Percentiles rank a stretch among this genome's conserved stretches.
Conservation (phyloP, 352 stramenopile genomes). For the Phytophthora citrophthora region DNA sequence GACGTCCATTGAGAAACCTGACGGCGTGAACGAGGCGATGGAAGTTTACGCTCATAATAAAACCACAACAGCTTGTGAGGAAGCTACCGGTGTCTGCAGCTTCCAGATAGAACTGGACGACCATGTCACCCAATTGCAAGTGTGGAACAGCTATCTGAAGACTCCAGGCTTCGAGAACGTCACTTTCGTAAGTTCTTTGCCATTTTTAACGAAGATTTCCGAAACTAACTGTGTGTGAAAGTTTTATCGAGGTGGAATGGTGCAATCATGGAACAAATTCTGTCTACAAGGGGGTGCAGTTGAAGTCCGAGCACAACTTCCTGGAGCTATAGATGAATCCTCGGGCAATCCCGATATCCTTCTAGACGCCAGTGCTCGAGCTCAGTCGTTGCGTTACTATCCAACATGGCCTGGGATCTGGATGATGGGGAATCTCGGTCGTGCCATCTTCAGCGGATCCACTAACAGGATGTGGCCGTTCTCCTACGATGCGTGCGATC, state of each 20-base stretch:
- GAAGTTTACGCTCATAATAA: slow-evolving; percentile 93
- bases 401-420: slow-evolving; percentile 93
- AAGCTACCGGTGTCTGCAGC: slow-evolving; percentile 26
- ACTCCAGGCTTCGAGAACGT: slow-evolving; percentile 44
- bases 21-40: slow-evolving; percentile 89
- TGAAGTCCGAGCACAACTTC: slow-evolving; percentile 82
- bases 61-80: slow-evolving; percentile 51
- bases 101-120: slow-evolving; percentile 54
- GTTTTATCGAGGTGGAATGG: slow-evolving; percentile 82
- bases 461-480: slow-evolving; percentile 95
- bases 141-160: slow-evolving; percentile 56
- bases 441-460: slow-evolving; percentile 91
- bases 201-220: no score
- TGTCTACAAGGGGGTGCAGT: slow-evolving; percentile 92
- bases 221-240: slow-evolving; percentile 4
- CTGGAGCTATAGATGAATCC: slow-evolving; percentile 53
- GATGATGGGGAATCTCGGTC: slow-evolving; percentile 94
- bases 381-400: slow-evolving; percentile 47
- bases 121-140: slow-evolving; percentile 27
- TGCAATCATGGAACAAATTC: slow-evolving; percentile 95
- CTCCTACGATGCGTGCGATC: slow-evolving; percentile 91
- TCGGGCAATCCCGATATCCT: slow-evolving; percentile 54
- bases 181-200: slow-evolving; percentile 40
- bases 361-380: slow-evolving; percentile 39
- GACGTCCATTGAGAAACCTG: slow-evolving; percentile 94